Base-by-base conservation (phyloP, 2,329 filamentous ascomycete species). In the Colletotrichum euphorbiae region DNA sequence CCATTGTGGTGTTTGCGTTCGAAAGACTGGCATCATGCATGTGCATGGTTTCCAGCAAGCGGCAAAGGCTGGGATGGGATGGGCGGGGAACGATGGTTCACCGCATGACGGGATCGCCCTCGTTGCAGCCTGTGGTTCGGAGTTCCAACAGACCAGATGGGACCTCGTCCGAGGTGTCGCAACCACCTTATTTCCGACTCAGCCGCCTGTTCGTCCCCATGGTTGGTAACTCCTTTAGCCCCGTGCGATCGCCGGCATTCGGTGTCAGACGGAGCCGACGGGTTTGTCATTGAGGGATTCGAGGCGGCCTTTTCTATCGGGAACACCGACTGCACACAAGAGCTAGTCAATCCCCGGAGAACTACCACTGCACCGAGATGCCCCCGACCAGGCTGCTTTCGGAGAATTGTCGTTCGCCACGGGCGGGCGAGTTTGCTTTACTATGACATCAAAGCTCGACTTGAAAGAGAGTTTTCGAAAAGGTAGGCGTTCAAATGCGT, bases 101-200 rank as follows among this genome's bases (percentile, higher is more conserved):
- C 66, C 42, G 38, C 55, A 55, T 17, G 17, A 55, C 42, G 43
- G 66, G 66, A 69, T 69, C 38, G 28, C 24, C 61, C 66, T 54
- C 21, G 61, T 46, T 60, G 15, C 19, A 17, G 33, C 21, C 24
- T 17, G 24, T 59, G 48, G 62, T 56, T 66, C 66, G 50, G 60
- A n/a, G 36, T 43, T 21, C 40, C 57, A 36, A 33, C 42, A 38
- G 21, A 17, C 52, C 11, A 54, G 36, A 64, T 68, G 52, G 65
- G 60, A 65, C 21, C 28, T 69, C 66, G 48, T 69, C 66, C 66
- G 66, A 69, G 24, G 31, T 65, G 36, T 17, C 43, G 66, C 48
- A 36, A 40, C 24, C 55, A 69, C 61, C 61, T 69, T 65, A 59
- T 65, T 66, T 66, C 66, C 61, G 54, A 59, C 42, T 48, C 63